A percentile compares a stretch with the other conserved stretches of the same genome.
Conservation (phyloP, 208 protist species). For the Leishmania guyanensis region DNA sequence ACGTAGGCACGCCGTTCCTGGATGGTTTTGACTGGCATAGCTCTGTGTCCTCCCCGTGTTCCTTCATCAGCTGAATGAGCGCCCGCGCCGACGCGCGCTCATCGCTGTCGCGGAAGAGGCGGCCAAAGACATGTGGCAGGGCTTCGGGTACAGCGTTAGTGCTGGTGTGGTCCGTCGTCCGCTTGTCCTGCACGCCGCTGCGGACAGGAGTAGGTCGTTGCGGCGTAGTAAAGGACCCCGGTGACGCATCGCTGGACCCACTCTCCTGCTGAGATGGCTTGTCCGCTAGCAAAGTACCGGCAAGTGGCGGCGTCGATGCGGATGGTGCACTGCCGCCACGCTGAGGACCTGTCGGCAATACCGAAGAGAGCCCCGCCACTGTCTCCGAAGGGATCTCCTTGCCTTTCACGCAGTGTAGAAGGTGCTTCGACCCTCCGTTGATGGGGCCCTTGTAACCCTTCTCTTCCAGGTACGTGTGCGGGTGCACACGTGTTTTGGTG, state of each 20-base stretch:
- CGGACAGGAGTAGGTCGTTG: background rate
- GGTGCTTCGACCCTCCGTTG: conserved; percentile 42
- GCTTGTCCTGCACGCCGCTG: background rate
- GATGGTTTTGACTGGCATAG: conserved; percentile 28
- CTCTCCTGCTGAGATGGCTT: background rate
- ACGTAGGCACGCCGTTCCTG: background rate
- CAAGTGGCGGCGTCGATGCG: background rate
- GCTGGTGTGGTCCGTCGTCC: background rate
- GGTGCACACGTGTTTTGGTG: conserved; percentile 29
- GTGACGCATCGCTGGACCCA: background rate
- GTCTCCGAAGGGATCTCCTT: conserved; percentile 8
- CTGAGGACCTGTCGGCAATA: too few relatives aligned
- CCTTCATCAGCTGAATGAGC: conserved; percentile 33
- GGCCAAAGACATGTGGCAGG: conserved; percentile 29
- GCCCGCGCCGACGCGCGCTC: conserved; percentile 32
- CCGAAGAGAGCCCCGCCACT: background rate
- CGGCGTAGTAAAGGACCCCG: background rate
- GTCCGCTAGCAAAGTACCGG: background rate
- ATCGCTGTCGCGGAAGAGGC: conserved; percentile 42
- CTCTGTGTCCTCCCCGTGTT: conserved; percentile 33
- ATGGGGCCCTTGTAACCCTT: conserved; percentile 49
- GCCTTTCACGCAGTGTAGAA: conserved; percentile 37
- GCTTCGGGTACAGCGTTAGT: background rate
- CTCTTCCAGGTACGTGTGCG: conserved; percentile 39
- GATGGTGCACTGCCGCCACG: background rate